Percentiles rank a stretch among this genome's conserved stretches.
Conservation (phyloP, 768 basidiomycete species). For the Kockovaella imperatae region DNA sequence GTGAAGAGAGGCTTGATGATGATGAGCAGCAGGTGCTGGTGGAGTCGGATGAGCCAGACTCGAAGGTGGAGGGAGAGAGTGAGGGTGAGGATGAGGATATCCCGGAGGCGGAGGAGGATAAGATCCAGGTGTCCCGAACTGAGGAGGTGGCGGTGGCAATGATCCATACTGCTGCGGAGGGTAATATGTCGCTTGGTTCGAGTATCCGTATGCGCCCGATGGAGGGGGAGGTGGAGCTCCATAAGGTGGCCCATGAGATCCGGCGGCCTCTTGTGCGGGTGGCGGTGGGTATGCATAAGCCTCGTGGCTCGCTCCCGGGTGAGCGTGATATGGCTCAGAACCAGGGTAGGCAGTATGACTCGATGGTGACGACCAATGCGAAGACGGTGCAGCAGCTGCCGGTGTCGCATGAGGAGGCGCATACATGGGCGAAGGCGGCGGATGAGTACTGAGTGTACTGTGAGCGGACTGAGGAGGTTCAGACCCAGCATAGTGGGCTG, state of each 20-base stretch:
- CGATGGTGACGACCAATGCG: conserved; percentile 35
- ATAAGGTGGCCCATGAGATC: background rate
- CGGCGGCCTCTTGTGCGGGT: conserved; percentile 8
- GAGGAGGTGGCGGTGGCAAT: no score
- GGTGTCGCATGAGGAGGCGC: conserved; percentile 7
- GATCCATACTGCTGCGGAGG: no score
- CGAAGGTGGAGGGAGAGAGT: no score
- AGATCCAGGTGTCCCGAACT: no score
- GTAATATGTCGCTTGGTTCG: no score
- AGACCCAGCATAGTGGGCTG: conserved; percentile 34
- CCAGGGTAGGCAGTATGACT: conserved; percentile 19
- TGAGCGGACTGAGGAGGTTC: conserved; percentile 36
- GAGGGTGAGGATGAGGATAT: no score
- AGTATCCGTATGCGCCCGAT: no score
- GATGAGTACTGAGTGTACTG: no score
- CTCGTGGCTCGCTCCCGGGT: conserved; percentile 4
- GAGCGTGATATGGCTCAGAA: background rate
- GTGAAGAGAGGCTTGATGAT: background rate
- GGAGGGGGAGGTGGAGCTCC: no score
- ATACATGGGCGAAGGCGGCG: conserved; percentile 33
- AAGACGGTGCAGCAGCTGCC: conserved; percentile 5
- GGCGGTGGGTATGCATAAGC: conserved; percentile 20
- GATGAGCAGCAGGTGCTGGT: conserved; percentile 7
- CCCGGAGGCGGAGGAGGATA: no score
- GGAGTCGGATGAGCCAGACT: no score